Base-by-base conservation (phyloP, 495 filamentous ascomycete genomes). In the Sphaerosporella brunnea region DNA sequence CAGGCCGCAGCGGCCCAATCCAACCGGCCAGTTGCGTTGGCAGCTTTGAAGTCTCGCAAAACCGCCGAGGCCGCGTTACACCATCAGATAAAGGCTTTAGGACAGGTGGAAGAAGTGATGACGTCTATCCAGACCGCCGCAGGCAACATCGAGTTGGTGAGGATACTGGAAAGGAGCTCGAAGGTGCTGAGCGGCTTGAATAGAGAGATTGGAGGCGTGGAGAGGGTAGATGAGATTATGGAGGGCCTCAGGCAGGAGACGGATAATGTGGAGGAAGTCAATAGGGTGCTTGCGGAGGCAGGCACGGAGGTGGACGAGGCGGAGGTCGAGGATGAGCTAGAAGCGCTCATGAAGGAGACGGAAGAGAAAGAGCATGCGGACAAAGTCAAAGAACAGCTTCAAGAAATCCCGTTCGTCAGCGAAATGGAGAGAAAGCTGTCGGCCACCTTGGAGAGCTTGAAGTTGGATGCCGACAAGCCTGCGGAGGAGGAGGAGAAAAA, bases 271-370 rank as follows among this genome's bases (percentile, higher is more conserved):
- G 84, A 93, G 55, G 92, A 93, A 64, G 72, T 96, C 20, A 76
- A 78, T 41, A 72, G 67, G 51, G 76, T 84, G 36, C 26, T 54
- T 21, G 74, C 75, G 20, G 81, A 86, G 55, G 66, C 60, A 23
- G 66, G 65, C 0, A 61, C 56, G 4, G 58, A 53, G 2, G 69
- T 86, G 44, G 86, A 93, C 58, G 90, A 94, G 60, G 37, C 56
- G 15, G 87, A 90, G 62, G 75, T 95, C 44, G 87, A 94, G 48
- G 84, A 86, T 35, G 90, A 94, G 68, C 69, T 95, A 23, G 78
- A 82, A 54, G 77, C 70, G 8, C 58, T 97, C 66, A 75, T 92
- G 64, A 68, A 61, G 30, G 74, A 74, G 52, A 77, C 63, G 61
- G 41, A 78, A 52, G 69, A 70, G 54, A 62, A 63, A 36, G 69